Evolutionary conservation across 2,329 filamentous ascomycete species (phyloP), one percentile per base, ranked within the genome.

Genomic region (Alternaria sp.): DNA sequence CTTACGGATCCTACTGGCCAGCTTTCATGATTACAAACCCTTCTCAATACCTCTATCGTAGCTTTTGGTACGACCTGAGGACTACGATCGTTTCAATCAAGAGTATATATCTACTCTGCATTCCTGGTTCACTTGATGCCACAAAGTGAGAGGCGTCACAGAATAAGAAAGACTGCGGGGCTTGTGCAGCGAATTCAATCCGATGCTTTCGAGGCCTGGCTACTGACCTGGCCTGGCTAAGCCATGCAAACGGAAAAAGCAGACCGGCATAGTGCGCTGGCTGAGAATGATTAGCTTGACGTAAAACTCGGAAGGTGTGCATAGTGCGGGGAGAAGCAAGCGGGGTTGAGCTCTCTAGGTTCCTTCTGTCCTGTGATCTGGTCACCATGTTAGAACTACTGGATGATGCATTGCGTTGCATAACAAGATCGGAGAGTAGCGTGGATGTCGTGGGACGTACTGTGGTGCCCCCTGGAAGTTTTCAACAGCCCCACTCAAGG

Each of bases 1-100:
- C 55, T 44, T 49, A 58, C 55, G 55, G 55, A 26, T 58, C 50
- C 55, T 50, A 58, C n/a, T 54, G 55, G 17, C 55, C 55, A 7
- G 55, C 55, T 29, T 58, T 58, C 55, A 58, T 58, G 23, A n/a
- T 54, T 37, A 9, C 39, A 21, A 5, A n/a, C 3, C 3, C 13
- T 10, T 17, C 0, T 14, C 10, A 4, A 8, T 13, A 6, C 21
- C 1, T 31, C 11, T 31, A 37, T 24, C 2, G 4, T 40, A 31
- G 7, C 29, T 42, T 34, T 24, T n/a, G 29, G 21, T 48, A 48
- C 26, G 5, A 21, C 13, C n/a, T 17, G 29, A 39, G 13, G 10
- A 31, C 26, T 45, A 2, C 13, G 8, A 39, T 45, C 24, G 17
- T 24, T 26, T 23, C 3, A 3, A 14, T 37, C 10, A 50, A 26